Evolutionary conservation across 225 moss, liverwort and hornwort species (phyloP), one percentile per base, ranked within the genome.

Genomic region (Marchantia paleacea): DNA sequence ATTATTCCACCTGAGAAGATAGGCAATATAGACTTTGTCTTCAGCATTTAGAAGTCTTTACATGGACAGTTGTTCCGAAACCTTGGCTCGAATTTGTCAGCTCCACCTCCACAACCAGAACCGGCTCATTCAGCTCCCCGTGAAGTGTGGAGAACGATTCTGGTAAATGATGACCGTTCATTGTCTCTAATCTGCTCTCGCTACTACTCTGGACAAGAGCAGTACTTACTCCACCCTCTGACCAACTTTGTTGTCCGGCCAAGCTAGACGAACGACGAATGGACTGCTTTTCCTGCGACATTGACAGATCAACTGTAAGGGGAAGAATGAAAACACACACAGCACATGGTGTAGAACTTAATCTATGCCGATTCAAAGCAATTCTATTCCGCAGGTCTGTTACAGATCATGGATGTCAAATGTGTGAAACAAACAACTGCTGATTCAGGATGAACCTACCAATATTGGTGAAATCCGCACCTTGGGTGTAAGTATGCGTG

Each of bases 91-190:
- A 88, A 76, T 80, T 83, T 47, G 89, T 91, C 61, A 88, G 79
- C 52, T 93, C 90, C 67, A 96, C 84, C 84, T 96, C 92, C 87
- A 93, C 90, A 71, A 86, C 88, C 87, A 96, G 76, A 69, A 93
- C 76, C 9, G 89, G 87, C 82, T 93, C 93, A 77, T 78, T 86
- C 69, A 85, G 89, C 79, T 93, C 96, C 77, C 80, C 78, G 78
- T 63, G 16, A 82, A 52, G 66, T 52, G 77, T 79, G 74, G 79
- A 77, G 52, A 85, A 83, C 69, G 85, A 83, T 62, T 92, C 88
- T 69, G 81, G 75, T 30, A 54, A 65, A 79, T 61, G 53, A 70
- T 68, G 80, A 77, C 81, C 90, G 76, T 81, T 87, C 77, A 84
- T 85, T 79, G 83, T 80, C 80, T 86, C 85, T 85, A 91, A 77